These are phyloP conservation scores for Plasmopara muralis DNA, from an alignment of 352 stramenopile genomes.

Conservation along the genomic window DNA sequence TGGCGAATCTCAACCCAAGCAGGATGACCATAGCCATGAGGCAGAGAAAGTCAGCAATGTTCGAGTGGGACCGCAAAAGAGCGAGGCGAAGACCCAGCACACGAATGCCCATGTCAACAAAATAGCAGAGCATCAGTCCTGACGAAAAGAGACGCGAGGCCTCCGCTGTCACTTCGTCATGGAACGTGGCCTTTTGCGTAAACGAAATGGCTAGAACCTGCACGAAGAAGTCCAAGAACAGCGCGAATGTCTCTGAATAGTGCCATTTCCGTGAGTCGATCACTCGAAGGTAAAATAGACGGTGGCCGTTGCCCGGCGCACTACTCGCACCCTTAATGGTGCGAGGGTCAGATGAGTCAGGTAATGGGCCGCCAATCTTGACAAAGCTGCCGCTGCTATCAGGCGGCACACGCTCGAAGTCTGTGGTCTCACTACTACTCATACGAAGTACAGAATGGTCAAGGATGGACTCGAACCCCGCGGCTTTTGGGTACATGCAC, in stretches of 20 bases:
- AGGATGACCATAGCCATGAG: slow-evolving; percentile 56
- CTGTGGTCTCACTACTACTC: slow-evolving; percentile 33
- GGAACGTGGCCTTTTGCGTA: slow-evolving; percentile 48
- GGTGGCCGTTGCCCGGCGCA: slow-evolving; percentile 40
- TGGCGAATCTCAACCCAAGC: slow-evolving; percentile 45
- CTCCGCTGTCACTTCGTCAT: slow-evolving; percentile 56
- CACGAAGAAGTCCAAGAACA: slow-evolving; percentile 84
- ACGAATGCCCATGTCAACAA: slow-evolving; percentile 80
- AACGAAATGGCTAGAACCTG: slow-evolving; percentile 81
- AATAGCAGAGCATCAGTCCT: slow-evolving; percentile 72
- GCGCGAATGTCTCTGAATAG: slow-evolving; percentile 78
- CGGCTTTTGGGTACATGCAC: slow-evolving; percentile 26
- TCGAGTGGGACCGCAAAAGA: slow-evolving; percentile 75
- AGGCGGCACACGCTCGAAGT: slow-evolving; percentile 55
- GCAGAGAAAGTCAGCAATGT: slow-evolving; percentile 73
- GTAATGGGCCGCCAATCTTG: slow-evolving; percentile 73
- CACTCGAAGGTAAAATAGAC: slow-evolving; percentile 74
- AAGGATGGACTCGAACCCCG: slow-evolving; percentile 20
- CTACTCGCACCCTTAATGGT: slow-evolving; percentile 46
- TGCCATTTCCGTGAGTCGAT: slow-evolving; percentile 87
- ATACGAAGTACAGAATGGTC: slow-evolving; percentile 25
- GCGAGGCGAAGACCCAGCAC: slow-evolving; percentile 63
- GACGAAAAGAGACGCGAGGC: slow-evolving; percentile 69
- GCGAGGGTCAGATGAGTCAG: slow-evolving; percentile 62
- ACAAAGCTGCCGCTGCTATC: slow-evolving; percentile 48